Evolutionary conservation across 441 rosid species (phyloP).

Genomic region (Populus tomentosa): DNA sequence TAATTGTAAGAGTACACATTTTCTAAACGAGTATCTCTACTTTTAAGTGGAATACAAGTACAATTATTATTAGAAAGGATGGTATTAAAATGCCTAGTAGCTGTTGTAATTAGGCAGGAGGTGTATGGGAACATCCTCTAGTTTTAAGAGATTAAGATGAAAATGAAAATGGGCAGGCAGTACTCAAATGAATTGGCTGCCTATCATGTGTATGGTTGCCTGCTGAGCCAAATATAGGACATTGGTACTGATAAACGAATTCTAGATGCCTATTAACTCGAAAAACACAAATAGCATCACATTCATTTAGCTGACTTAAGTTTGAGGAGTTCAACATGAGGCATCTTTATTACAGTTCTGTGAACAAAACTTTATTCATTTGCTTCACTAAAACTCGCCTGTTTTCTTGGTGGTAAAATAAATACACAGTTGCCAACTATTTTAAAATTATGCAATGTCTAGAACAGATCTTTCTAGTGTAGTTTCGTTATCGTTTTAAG

Average conservation of each 20-base stretch:
- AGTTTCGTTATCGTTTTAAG: no score
- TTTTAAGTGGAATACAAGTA: not conserved
- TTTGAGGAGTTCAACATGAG: not conserved
- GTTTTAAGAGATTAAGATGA: not conserved
- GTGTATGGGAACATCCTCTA: not conserved
- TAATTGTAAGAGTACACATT: not conserved
- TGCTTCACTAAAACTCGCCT: not conserved
- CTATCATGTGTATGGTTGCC: not conserved
- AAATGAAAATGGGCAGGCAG: not conserved
- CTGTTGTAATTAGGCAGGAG: not conserved
- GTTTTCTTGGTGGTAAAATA: not conserved
- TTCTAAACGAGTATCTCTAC: not conserved
- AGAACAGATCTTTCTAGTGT: no score
- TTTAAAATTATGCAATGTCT: not conserved
- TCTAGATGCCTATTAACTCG: not conserved
- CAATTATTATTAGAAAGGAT: not conserved
- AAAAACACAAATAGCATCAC: not conserved
- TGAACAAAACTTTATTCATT: not conserved
- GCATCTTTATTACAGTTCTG: not conserved
- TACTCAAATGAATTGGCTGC: not conserved
- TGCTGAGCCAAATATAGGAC: not conserved
- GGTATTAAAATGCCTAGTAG: not conserved
- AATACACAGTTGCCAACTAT: not conserved
- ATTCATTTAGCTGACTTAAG: not conserved
- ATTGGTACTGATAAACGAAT: not conserved